Conservation (phyloP, 192 early-diverging fungal genomes). For the Chytriomyces hyalinus region DNA sequence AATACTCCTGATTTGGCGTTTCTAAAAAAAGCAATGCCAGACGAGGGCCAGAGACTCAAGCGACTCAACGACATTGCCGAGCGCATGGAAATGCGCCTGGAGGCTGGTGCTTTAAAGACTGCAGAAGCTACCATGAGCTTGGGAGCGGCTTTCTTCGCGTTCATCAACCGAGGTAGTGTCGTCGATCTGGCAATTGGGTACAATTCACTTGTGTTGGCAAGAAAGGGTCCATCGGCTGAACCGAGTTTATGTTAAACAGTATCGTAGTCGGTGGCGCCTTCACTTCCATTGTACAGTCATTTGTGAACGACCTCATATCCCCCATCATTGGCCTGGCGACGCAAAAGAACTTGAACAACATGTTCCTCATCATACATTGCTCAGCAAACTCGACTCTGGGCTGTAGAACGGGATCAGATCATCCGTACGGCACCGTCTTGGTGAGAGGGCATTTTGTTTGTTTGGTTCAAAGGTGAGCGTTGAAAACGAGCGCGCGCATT, state of each 20-base stretch:
- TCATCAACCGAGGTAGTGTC: background rate
- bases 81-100: background rate
- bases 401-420: slow-evolving; percentile 5
- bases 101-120: background rate
- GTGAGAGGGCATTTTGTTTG: no score
- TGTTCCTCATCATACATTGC: slow-evolving; percentile 24
- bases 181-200: slow-evolving; percentile 4
- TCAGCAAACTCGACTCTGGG: background rate
- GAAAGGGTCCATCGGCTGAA: background rate
- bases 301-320: slow-evolving; percentile 59
- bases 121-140: background rate
- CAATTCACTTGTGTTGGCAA: background rate
- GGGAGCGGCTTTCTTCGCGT: slow-evolving; percentile 1
- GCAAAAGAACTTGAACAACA: slow-evolving; percentile 45
- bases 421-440: slow-evolving; percentile 15
- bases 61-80: background rate
- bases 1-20: no score
- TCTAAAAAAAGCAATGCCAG: no score
- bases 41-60: background rate
- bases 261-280: slow-evolving; percentile 73
- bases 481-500: no score
- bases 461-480: no score
- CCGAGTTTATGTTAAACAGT: slow-evolving; percentile 25
- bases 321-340: slow-evolving; percentile 66
- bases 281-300: slow-evolving; percentile 52